Base-by-base conservation (phyloP, 495 filamentous ascomycete genomes). In the Annulohypoxylon bovei region DNA sequence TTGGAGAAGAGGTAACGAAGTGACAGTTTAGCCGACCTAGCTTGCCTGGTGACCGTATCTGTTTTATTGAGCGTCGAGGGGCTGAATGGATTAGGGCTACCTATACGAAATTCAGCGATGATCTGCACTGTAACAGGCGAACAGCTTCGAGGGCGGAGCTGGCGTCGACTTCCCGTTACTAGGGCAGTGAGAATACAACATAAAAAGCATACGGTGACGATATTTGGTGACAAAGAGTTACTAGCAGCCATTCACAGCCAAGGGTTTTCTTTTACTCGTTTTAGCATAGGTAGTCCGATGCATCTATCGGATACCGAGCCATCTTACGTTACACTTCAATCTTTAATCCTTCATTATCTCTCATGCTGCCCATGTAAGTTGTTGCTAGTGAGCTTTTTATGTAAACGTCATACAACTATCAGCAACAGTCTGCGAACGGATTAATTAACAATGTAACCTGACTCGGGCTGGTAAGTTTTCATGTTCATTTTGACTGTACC, bases 121-220 rank as follows among this genome's bases (percentile, higher is more conserved):
- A 71, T 71, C 68, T 25, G 58, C 60, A n/a, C 58, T 25, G 44
- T 30, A 63, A 63, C 12, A 30, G 62, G 69, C 22, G 42, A 67
- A 64, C 35, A 55, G 37, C 46, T 67, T 67, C 37, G 27, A 66
- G 20, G 18, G 8, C 42, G 40, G 46, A 42, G 28, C 20, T 59
- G 62, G 52, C 46, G 59, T 35, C 39, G 32, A 40, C 30, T 59
- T 22, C 7, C 60, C 16, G 44, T 59, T 46, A 14, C 37, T 55
- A n/a, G n/a, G n/a, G n/a, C n/a, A n/a, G n/a, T n/a, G 54, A 47
- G 12, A 39, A 72, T 58, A 64, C 64, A 55, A 62, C 64, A 63
- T 33, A 23, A 55, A 28, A 20, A n/a, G 46, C 39, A 67, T 58
- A 39, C 18, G 30, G 64, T 67, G 69, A 72, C 69, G 69, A 62